Conservation (phyloP, 2,329 filamentous ascomycete genomes). For the Penicillium janthinellum region DNA sequence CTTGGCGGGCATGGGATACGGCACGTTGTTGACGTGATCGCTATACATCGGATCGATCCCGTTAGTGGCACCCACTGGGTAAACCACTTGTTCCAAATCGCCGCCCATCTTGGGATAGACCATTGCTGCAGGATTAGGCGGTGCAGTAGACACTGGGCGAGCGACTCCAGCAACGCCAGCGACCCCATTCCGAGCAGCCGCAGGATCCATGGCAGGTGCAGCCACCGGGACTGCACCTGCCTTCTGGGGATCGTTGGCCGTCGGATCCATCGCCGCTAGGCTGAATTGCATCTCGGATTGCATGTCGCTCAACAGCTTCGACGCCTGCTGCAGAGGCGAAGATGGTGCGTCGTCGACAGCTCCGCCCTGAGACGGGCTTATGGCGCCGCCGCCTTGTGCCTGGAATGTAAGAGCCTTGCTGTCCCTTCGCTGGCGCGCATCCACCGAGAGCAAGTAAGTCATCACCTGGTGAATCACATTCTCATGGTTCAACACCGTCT, state of each 20-base stretch:
- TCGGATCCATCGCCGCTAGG: conserved; percentile 64
- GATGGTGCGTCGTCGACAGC: conserved; percentile 63
- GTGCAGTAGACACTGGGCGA: conserved; percentile 46
- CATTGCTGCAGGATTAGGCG: conserved; percentile 52
- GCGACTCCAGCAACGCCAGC: conserved; percentile 25
- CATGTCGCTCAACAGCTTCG: conserved; percentile 66
- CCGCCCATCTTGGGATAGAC: conserved; percentile 53
- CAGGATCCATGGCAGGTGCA: conserved; percentile 58
- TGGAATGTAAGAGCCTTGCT: conserved; percentile 53
- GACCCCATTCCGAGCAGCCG: conserved; percentile 45
- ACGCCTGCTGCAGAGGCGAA: conserved; percentile 68
- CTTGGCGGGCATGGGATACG: conserved; percentile 76
- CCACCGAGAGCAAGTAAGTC: conserved; percentile 66
- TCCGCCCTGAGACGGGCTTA: conserved; percentile 50
- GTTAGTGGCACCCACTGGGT: conserved; percentile 85
- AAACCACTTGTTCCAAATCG: conserved; percentile 74
- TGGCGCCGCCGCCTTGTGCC: conserved; percentile 40
- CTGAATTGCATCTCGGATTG: conserved; percentile 67
- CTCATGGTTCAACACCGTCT: conserved; percentile 72
- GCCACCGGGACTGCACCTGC: conserved; percentile 58
- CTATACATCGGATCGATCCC: conserved; percentile 94
- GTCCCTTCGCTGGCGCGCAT: conserved; percentile 65
- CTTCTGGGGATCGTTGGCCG: conserved; percentile 59
- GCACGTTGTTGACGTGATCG: conserved; percentile 92
- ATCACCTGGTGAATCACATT: conserved; percentile 71